These are phyloP conservation scores for Podila clonocystis DNA, from an alignment of 192 early-diverging fungal genomes.

Conservation along the genomic window DNA sequence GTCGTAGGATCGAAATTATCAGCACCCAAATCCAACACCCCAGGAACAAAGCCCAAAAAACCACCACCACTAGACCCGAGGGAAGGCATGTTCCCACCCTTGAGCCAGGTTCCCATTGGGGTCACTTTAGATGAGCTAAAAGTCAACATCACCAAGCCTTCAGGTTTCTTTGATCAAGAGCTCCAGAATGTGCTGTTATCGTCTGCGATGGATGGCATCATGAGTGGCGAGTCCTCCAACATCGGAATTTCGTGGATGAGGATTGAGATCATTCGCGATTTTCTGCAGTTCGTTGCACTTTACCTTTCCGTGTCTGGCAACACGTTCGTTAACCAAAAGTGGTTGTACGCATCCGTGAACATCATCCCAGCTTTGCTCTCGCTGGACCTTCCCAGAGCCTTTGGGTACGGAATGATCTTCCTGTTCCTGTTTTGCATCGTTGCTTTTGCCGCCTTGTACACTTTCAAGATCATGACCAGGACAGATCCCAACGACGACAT, in stretches of 20 bases:
- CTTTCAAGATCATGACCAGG: slow-evolving; percentile 54
- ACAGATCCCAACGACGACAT: slow-evolving; percentile 47
- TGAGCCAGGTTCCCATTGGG: slow-evolving; percentile 33
- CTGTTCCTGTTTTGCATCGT: slow-evolving; percentile 43
- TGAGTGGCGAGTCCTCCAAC: slow-evolving; percentile 35
- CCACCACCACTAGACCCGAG: slow-evolving; percentile 14
- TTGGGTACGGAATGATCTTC: slow-evolving; percentile 51
- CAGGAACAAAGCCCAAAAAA: slow-evolving; percentile 17
- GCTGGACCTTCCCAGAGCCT: slow-evolving; percentile 41
- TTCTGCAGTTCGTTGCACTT: slow-evolving; percentile 50
- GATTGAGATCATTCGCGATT: slow-evolving; percentile 54
- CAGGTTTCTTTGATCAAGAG: slow-evolving; percentile 44
- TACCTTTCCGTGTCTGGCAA: slow-evolving; percentile 41
- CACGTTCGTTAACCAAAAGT: slow-evolving; percentile 39
- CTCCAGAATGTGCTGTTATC: slow-evolving; percentile 47
- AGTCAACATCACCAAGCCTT: slow-evolving; percentile 37
- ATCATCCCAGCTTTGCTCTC: slow-evolving; percentile 48
- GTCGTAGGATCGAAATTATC: background rate
- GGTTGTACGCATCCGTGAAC: slow-evolving; percentile 36
- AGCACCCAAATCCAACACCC: background rate
- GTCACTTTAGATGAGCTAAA: slow-evolving; percentile 47
- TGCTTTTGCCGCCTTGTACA: slow-evolving; percentile 36
- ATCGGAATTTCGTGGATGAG: slow-evolving; percentile 46
- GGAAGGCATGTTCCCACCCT: slow-evolving; percentile 50
- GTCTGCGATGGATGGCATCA: slow-evolving; percentile 47